Evolutionary conservation across 2,329 filamentous ascomycete species (phyloP), one percentile per base, ranked within the genome.

Genomic region (Hymenotorrendiella dingleyae): DNA sequence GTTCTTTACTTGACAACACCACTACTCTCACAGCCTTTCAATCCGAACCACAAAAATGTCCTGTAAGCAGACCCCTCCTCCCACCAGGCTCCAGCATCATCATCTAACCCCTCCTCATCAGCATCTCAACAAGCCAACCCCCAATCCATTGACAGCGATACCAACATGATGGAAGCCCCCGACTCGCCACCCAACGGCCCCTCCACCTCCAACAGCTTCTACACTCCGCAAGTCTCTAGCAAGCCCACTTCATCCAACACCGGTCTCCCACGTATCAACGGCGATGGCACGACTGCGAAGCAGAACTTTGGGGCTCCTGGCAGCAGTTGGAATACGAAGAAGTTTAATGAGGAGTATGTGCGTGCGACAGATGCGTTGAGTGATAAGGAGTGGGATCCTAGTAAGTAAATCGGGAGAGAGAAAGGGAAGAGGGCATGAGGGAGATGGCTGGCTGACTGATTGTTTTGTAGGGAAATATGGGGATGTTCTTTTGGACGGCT

Each of bases 321-420:
- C 3, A 70, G 68, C 34, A 63, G 63, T 7, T 80, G 74, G 74
- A 67, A 67, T 51, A 76, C 67, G 48, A 75, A 73, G 59, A 78
- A 76, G 54, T 71, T 73, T 4, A 59, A 70, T 47, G 76, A 80
- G 46, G 77, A 80, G 42, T 72, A 67, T 50, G 62, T 69, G 32
- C 49, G 72, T 20, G 71, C 69, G 14, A 66, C 67, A 65, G 69
- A 71, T 21, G 55, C 54, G 48, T 52, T 80, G 35, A 55, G 75
- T 36, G 73, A 80, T 56, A 67, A 66, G 52, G 68, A 74, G 32
- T 75, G 73, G 52, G 71, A 61, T 54, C 54, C 70, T 47, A 54
- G 69, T 72, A 54, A 49, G 68, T 61, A 14, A 29, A 17, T 29
- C 16, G 4, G 6, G 12, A 2, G 3, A 17, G 12, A 7, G 14